These are phyloP conservation scores for Entomortierella beljakovae DNA, from an alignment of 192 early-diverging fungal species.

Conservation along the genomic window DNA sequence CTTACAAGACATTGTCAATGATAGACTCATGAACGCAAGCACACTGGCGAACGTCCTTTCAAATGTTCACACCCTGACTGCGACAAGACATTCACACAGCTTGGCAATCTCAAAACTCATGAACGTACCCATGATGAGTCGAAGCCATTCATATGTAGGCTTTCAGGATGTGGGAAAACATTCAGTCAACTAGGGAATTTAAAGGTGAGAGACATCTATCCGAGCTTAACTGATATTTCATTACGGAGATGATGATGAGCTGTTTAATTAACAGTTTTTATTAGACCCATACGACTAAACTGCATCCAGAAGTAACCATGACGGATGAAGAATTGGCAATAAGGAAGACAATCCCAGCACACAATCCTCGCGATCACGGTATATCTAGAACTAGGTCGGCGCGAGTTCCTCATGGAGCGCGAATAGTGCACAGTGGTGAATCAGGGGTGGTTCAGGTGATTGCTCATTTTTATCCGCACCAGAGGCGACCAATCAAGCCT, in stretches of 20 bases:
- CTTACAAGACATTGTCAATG: neutral
- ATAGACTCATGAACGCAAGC: conserved; percentile 42
- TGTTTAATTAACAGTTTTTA: neutral
- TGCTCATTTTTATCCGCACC: conserved; percentile 47
- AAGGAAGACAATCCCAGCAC: conserved; percentile 4
- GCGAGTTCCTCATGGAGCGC: neutral
- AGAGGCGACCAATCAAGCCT: conserved; percentile 48
- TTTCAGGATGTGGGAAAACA: conserved; percentile 72
- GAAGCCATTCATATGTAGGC: conserved; percentile 79
- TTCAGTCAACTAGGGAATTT: conserved; percentile 85
- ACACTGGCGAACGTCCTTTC: conserved; percentile 37
- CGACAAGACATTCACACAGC: conserved; percentile 78
- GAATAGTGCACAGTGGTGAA: conserved; percentile 15
- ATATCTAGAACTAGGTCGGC: neutral
- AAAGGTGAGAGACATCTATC: conserved; percentile 44
- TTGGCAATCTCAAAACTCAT: conserved; percentile 83
- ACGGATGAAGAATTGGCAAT: conserved; percentile 44
- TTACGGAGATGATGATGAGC: too few relatives aligned
- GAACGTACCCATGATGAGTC: conserved; percentile 84
- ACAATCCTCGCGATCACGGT: conserved; percentile 1
- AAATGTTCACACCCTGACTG: conserved; percentile 74
- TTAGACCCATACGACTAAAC: conserved; percentile 48
- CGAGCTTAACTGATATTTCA: too few relatives aligned
- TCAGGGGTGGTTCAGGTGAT: conserved; percentile 44
- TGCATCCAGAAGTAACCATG: conserved; percentile 46